Evolutionary conservation across 495 filamentous ascomycete species (phyloP), one percentile per base, ranked within the genome.

Genomic region (Coniosporium apollinis): DNA sequence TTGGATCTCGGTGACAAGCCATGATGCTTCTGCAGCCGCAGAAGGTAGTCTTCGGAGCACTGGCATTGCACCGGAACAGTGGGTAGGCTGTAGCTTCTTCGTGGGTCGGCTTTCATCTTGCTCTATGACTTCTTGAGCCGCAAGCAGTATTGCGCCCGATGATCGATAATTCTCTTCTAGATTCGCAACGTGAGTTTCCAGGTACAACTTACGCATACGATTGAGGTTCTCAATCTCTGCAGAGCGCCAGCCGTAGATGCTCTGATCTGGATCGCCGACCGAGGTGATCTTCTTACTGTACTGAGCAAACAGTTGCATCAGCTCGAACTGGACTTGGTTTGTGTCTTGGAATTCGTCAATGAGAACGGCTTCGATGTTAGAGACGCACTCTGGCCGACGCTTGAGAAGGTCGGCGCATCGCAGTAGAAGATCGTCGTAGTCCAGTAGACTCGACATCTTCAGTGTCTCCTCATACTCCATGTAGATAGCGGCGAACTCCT

Each of bases 341-440:
- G 91, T 99, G 50, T 99, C 91, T 52, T 99, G 91, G 43, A 93
- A 99, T 48, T 99, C 91, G 48, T 99, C 91, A 43, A 99, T 89
- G 28, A 99, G 61, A 1, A 99, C 84, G 0, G 82, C 75, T 50
- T 94, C 75, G 13, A 99, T 72, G 50, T 92, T 94, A 3, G 75
- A 76, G 2, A 94, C 86, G 48, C 85, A 96, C n/a, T 74, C 60
- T 1, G 84, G 87, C 41, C 80, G 69, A 33, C 67, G 58, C 30
- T 69, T 67, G 11, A 99, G 70, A 7, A 99, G 69, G 20, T 92
- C 74, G 4, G 74, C 76, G 41, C 89, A 94, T 30, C 76, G 72
- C 10, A 93, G 59, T 4, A 99, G 69, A 2, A 99, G 67, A 48
- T 99, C 91, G 48, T 99, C 91, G 45, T 92, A 99, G 53, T 99